Evolutionary conservation across 306 rosid genomes (phyloP), one percentile per base, ranked within the genome.

Genomic region (Cucurbita pepo): DNA sequence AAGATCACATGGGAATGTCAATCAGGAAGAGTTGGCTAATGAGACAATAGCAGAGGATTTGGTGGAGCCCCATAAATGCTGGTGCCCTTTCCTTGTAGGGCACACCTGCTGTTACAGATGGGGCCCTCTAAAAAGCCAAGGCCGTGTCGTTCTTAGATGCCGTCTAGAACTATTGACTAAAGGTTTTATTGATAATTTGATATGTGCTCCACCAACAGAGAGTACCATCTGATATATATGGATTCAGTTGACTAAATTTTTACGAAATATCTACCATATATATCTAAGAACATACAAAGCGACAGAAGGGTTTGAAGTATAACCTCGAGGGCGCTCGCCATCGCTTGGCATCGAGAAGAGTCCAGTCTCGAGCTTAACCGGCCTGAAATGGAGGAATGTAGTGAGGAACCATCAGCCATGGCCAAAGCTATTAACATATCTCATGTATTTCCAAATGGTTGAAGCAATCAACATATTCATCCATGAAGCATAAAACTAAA

Each of bases 31-130:
- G 88, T 88, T 75, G 88, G 88, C 86, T 82, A 85, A 92, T 89
- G 96, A 91, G 97, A 89, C 97, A 95, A 89, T 83, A 87, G 86
- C 81, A 83, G 97, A 88, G 92, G 96, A 94, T 94, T 79, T 78
- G 83, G 87, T 84, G 69, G 76, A 58, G 77, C 69, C 77, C 55
- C 70, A 56, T 74, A 21, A 74, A 74, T 74, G 77, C 77, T 56
- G 15, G 15, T 58, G 47, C 38, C 47, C 40, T 56, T 73, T 50
- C 54, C 40, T 43, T 73, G 63, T 52, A 53, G 75, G 60, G 25
- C 52, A n/a, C 75, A 52, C 30, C 30, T 25, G 30, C 30, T 45
- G 56, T 45, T 67, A 67, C 21, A 47, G 41, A 47, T 47, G 72
- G 56, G 72, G 25, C 56, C 72, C 73, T 67, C 11, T 21, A 62